These are phyloP conservation scores for Epichloe scottii DNA, from an alignment of 2,329 filamentous ascomycete genomes.

Conservation along the genomic window DNA sequence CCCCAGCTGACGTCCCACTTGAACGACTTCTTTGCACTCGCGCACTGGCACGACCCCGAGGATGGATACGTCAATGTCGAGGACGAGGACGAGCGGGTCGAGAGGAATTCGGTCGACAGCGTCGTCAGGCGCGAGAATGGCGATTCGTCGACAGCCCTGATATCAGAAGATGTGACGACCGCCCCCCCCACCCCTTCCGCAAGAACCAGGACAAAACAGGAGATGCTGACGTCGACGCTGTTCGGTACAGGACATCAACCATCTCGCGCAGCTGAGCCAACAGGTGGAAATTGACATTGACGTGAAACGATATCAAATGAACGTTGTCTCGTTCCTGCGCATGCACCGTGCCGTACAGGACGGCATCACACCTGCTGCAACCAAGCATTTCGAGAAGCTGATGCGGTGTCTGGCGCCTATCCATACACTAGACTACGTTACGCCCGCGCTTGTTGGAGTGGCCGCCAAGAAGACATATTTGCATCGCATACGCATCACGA, in stretches of 20 bases:
- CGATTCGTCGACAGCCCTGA: constrained; percentile 17
- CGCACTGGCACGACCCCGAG: constrained; percentile 64
- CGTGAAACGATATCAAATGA: constrained; percentile 72
- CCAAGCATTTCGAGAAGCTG: constrained; percentile 61
- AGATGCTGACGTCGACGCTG: neutral
- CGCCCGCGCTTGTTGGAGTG: constrained; percentile 70
- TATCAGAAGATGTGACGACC: constrained; percentile 30
- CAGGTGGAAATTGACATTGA: constrained; percentile 59
- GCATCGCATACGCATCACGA: constrained; percentile 65
- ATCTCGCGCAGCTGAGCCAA: constrained; percentile 45
- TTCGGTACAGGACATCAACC: constrained; percentile 37
- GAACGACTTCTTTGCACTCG: constrained; percentile 80
- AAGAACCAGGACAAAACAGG: neutral
- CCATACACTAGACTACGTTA: constrained; percentile 68
- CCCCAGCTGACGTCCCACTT: constrained; percentile 43
- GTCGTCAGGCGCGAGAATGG: constrained; percentile 27
- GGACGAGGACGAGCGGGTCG: constrained; percentile 30
- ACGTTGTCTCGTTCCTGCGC: constrained; percentile 76
- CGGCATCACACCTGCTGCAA: constrained; percentile 67
- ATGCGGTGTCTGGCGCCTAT: constrained; percentile 65
- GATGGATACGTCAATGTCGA: constrained; percentile 69
- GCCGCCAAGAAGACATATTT: constrained; percentile 79
- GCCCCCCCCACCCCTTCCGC: neutral
- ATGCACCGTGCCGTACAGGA: constrained; percentile 74
- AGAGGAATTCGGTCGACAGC: constrained; percentile 25